A percentile compares a stretch with the other conserved stretches of the same genome.
Evolutionary conservation across 345 rosid genomes (phyloP).

Genomic region (rapeseed (Brassica napus)): Da-Ae NC_063452.1:64032501-64033000

Average conservation of each 20-base stretch:
- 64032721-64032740: not conserved
- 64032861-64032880: slow-evolving; percentile 34
- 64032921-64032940: not conserved
- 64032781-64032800: slow-evolving; percentile 24
- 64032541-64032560: slow-evolving; percentile 12
- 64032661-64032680: not conserved
- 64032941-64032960: not conserved
- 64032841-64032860: slow-evolving; percentile 40
- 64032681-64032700: not conserved
- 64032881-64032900: slow-evolving; percentile 22
- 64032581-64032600: not conserved
- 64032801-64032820: slow-evolving; percentile 35
- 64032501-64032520: slow-evolving; percentile 22
- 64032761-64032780: not conserved
- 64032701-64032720: not conserved
- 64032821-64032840: slow-evolving; percentile 39
- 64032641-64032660: not conserved
- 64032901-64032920: not conserved
- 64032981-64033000: not conserved
- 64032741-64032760: not conserved
- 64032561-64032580: not conserved
- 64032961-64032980: not conserved
- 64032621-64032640: not conserved
- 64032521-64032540: not conserved
- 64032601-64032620: not conserved